Percentiles rank a stretch among this genome's conserved stretches.
Evolutionary conservation across 2,329 filamentous ascomycete species (phyloP).

Genomic region (Leptographium lundbergii): DNA sequence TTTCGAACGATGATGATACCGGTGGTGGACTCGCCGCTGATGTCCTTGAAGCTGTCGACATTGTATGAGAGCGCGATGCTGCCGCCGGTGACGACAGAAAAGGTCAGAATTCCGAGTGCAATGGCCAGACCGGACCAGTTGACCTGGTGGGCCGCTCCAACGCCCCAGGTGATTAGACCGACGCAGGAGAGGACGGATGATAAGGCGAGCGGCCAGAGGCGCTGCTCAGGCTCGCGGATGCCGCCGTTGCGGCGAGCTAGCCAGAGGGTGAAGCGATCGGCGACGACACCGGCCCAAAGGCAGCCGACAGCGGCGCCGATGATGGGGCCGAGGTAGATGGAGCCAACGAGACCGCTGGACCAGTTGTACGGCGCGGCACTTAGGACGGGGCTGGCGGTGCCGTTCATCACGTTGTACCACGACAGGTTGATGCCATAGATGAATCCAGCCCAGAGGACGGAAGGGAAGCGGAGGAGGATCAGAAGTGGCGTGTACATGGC

Average conservation of each 20-base stretch:
- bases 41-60: constrained; percentile 26
- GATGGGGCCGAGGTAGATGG: constrained; percentile 11
- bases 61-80: constrained; percentile 27
- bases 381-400: constrained; percentile 12
- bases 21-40: constrained; percentile 13
- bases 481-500: constrained; percentile 4
- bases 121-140: constrained; percentile 29
- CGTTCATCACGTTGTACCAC: constrained; percentile 18
- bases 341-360: constrained; percentile 11
- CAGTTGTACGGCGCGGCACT: constrained; percentile 14
- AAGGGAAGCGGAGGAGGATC: constrained; percentile 7
- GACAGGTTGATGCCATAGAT: constrained; percentile 16
- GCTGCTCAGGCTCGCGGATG: constrained; percentile 20
- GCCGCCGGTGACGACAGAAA: constrained; percentile 25
- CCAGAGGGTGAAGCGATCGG: constrained; percentile 14
- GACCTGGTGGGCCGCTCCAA: constrained; percentile 27
- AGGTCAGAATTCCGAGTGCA: constrained; percentile 26
- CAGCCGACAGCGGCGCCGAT: constrained; percentile 13
- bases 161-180: constrained; percentile 34
- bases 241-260: constrained; percentile 28
- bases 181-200: constrained; percentile 10
- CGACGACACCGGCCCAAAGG: constrained; percentile 12
- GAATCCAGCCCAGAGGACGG: constrained; percentile 13
- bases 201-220: constrained; percentile 17
- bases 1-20: constrained; percentile 17